Evolutionary conservation across 768 basidiomycete genomes (phyloP).

Genomic region (Crucibulum laeve): DNA sequence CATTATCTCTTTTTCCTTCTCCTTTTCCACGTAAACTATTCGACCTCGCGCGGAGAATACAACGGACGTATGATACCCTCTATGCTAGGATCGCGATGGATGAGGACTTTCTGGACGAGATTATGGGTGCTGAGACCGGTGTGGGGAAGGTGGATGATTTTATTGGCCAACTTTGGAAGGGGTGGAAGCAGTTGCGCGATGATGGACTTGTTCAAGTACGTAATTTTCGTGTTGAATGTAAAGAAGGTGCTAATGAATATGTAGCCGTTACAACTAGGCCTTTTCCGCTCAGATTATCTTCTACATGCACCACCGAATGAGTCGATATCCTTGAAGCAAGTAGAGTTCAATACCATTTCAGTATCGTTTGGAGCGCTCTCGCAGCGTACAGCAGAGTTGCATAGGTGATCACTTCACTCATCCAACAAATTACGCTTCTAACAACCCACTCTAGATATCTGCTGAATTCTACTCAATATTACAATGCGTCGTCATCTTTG

Average conservation of each 20-base stretch:
- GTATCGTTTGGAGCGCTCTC: conserved; percentile 85
- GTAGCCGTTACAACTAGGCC: conserved; percentile 80
- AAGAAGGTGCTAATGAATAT: not conserved
- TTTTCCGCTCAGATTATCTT: conserved; percentile 95
- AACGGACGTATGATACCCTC: conserved; percentile 76
- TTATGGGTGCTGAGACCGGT: conserved; percentile 77
- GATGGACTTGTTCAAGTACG: conserved; percentile 48
- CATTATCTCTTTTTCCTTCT: conserved; percentile 82
- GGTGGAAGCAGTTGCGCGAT: conserved; percentile 75
- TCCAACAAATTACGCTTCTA: not conserved
- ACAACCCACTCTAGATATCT: conserved; percentile 51
- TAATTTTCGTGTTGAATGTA: not conserved
- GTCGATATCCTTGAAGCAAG: conserved; percentile 70
- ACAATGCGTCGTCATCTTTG: conserved; percentile 48
- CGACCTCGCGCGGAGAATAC: conserved; percentile 57
- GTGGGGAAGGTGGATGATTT: conserved; percentile 85
- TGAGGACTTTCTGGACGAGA: conserved; percentile 69
- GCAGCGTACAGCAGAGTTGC: conserved; percentile 61
- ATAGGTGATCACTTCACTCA: conserved; percentile 47
- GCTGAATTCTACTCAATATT: conserved; percentile 61
- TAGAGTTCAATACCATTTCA: conserved; percentile 98
- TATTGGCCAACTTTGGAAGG: conserved; percentile 79
- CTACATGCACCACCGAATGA: conserved; percentile 52
- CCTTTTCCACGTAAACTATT: conserved; percentile 79
- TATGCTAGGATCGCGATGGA: conserved; percentile 85